phyloP scores from a whole-genome alignment of 768 basidiomycete genomes.

The Serendipita sp. region DNA sequence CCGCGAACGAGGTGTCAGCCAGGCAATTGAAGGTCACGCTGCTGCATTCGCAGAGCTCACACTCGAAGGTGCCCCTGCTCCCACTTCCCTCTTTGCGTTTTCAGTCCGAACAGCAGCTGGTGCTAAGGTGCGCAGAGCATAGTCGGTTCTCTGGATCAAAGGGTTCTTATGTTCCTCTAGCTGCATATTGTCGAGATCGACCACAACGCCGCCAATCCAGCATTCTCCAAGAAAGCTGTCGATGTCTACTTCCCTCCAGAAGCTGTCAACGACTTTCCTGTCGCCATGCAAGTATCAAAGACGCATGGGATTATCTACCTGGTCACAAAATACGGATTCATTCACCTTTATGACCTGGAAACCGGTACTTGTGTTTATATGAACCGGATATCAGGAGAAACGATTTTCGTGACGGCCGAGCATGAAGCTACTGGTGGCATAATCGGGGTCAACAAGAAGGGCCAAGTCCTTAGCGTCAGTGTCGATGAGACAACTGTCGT shows the following conservation, averaged over 20 bases:
- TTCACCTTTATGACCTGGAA: slow-evolving; percentile 97
- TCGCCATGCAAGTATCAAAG: slow-evolving; percentile 97
- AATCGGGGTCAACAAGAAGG: slow-evolving; percentile 98
- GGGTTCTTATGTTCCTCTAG: slow-evolving; percentile 25
- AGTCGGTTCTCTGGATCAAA: background rate
- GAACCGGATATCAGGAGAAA: slow-evolving; percentile 99
- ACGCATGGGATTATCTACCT: slow-evolving; percentile 95
- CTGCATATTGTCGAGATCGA: slow-evolving; percentile 98
- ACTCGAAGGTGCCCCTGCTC: slow-evolving; percentile 68
- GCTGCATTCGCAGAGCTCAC: slow-evolving; percentile 89
- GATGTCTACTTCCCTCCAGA: slow-evolving; percentile 99
- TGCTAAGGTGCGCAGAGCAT: slow-evolving; percentile 57
- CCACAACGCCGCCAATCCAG: slow-evolving; percentile 79
- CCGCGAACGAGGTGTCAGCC: slow-evolving; percentile 79
- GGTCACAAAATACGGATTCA: slow-evolving; percentile 98
- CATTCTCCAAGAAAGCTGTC: slow-evolving; percentile 91
- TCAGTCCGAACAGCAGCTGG: slow-evolving; percentile 92
- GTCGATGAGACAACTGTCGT: slow-evolving; percentile 93
- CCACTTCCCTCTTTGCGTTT: slow-evolving; percentile 88
- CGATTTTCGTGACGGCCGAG: slow-evolving; percentile 96
- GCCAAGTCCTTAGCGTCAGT: slow-evolving; percentile 91
- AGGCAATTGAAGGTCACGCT: slow-evolving; percentile 97
- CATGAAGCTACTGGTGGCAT: slow-evolving; percentile 90
- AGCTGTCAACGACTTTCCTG: slow-evolving; percentile 96
- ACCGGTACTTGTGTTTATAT: slow-evolving; percentile 96